phyloP scores from a whole-genome alignment of 192 early-diverging fungal species.

The Geranomyces michiganensis region DNA sequence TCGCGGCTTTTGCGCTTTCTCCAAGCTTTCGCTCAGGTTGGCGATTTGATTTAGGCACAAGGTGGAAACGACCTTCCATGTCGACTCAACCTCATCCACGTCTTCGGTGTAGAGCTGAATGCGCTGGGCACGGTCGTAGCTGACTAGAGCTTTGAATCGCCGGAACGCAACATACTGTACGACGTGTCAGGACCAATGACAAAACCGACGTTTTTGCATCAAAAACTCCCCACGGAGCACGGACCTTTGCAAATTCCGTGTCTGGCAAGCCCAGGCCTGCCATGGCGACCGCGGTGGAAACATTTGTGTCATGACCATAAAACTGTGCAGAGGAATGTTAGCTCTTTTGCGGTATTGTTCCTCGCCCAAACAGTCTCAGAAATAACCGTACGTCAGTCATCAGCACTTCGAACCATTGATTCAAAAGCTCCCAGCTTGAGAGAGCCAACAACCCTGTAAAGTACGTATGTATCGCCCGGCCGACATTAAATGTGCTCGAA shows the following conservation, averaged over 20 bases:
- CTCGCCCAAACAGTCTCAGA: no score
- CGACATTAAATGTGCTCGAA: not conserved
- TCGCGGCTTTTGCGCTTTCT: constrained; percentile 13
- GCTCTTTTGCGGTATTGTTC: no score
- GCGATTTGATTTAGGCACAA: constrained; percentile 19
- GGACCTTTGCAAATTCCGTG: constrained; percentile 2
- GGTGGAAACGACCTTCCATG: constrained; percentile 7
- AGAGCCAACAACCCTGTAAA: constrained; percentile 2
- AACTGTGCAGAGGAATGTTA: not conserved
- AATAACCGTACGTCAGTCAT: constrained; percentile 21
- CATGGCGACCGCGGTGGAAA: not conserved
- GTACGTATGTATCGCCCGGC: constrained; percentile 3
- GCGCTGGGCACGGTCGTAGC: constrained; percentile 5
- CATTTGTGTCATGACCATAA: not conserved
- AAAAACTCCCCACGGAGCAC: not conserved
- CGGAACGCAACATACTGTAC: constrained; percentile 17
- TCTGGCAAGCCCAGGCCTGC: not conserved
- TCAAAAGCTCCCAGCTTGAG: constrained; percentile 16
- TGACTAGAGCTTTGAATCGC: not conserved
- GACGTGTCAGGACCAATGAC: not conserved
- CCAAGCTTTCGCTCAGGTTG: constrained; percentile 2
- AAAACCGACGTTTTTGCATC: no score
- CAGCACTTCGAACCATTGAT: constrained; percentile 26
- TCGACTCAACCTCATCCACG: not conserved
- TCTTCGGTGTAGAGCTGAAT: constrained; percentile 14